Evolutionary conservation across 106 monocot species (phyloP).

Genomic region (Acorus calamus): DNA sequence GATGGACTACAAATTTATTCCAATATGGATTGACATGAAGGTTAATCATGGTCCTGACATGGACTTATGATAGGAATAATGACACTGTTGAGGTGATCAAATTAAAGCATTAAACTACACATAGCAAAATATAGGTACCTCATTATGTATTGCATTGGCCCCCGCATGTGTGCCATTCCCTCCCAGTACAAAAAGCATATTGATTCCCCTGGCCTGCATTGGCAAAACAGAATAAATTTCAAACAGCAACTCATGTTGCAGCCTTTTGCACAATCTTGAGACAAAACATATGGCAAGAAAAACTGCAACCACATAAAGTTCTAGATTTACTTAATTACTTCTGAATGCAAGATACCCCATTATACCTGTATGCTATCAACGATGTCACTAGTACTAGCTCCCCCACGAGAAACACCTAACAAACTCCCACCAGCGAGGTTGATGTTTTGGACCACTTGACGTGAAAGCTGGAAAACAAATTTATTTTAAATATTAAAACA

Average conservation of each 20-base stretch:
- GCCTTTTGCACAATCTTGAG: neutral
- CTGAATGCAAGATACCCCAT: neutral
- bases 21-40: neutral
- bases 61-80: too few relatives aligned
- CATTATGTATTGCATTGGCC: slow-evolving; percentile 72
- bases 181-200: slow-evolving; percentile 90
- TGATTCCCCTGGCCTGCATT: slow-evolving; percentile 57
- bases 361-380: slow-evolving; percentile 77
- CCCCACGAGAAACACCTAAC: slow-evolving; percentile 58
- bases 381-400: slow-evolving; percentile 32
- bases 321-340: neutral
- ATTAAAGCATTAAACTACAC: neutral
- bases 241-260: neutral
- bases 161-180: slow-evolving; percentile 93
- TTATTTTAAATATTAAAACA: neutral
- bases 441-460: slow-evolving; percentile 38
- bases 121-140: slow-evolving; percentile 24
- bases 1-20: neutral
- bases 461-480: slow-evolving; percentile 27
- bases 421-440: slow-evolving; percentile 54
- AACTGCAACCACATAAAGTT: neutral
- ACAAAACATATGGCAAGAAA: neutral
- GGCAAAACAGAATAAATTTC: neutral
- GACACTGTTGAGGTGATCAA: neutral
- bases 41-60: neutral